Percentiles rank a stretch among this genome's conserved stretches.
Conservation (phyloP, 2,329 filamentous ascomycete species). For the Orbilia javanica region DNA sequence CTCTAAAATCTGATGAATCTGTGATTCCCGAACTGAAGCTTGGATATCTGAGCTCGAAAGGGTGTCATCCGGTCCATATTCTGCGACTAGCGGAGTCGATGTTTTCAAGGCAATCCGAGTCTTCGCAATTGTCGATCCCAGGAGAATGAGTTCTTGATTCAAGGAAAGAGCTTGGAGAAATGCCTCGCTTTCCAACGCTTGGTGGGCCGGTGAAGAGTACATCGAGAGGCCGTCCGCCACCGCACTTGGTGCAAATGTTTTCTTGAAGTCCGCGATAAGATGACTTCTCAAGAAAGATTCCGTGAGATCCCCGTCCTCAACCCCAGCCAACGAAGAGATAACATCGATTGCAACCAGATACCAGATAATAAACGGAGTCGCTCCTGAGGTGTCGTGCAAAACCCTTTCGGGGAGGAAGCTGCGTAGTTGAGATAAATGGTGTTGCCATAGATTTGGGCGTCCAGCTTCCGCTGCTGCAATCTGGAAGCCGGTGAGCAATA, state of each 20-base stretch:
- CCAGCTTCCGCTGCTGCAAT: slow-evolving; percentile 68
- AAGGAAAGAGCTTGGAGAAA: slow-evolving; percentile 59
- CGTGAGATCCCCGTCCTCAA: slow-evolving; percentile 69
- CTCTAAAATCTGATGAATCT: slow-evolving; percentile 48
- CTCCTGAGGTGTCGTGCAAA: slow-evolving; percentile 67
- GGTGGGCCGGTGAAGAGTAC: slow-evolving; percentile 64
- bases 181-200: slow-evolving; percentile 64
- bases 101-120: slow-evolving; percentile 43
- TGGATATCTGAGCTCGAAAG: slow-evolving; percentile 43
- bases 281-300: slow-evolving; percentile 68
- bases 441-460: slow-evolving; percentile 70
- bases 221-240: slow-evolving; percentile 61
- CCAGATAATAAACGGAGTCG: slow-evolving; percentile 70
- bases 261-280: slow-evolving; percentile 66
- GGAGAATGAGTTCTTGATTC: slow-evolving; percentile 60
- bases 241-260: slow-evolving; percentile 44
- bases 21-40: slow-evolving; percentile 44
- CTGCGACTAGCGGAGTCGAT: slow-evolving; percentile 53
- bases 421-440: slow-evolving; percentile 70
- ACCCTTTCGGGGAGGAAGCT: slow-evolving; percentile 69
- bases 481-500: slow-evolving; percentile 63
- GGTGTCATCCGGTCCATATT: slow-evolving; percentile 57
- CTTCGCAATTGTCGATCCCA: slow-evolving; percentile 58
- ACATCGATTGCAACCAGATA: slow-evolving; percentile 71
- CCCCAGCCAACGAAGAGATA: slow-evolving; percentile 70